A percentile compares a stretch with the other conserved stretches of the same genome.
Conservation (phyloP, 805 yeast species). For the Yarrowia sp. region DNA sequence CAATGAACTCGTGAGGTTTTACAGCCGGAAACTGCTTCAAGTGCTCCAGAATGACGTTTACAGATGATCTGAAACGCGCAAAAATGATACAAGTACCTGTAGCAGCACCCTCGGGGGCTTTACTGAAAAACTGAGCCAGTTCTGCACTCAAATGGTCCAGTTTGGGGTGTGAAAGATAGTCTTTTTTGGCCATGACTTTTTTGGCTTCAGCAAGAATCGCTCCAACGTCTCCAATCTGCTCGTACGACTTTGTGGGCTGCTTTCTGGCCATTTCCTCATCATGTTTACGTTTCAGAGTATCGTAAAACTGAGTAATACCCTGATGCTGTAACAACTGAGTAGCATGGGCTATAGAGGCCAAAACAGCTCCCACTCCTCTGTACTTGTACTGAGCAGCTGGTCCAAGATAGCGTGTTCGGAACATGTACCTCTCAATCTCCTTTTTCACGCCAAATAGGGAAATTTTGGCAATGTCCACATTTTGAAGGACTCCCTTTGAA, state of each 20-base stretch:
- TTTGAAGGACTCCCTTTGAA: conserved; percentile 59
- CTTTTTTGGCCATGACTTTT: not conserved
- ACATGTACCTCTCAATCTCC: conserved; percentile 51
- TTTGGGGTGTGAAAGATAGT: conserved; percentile 67
- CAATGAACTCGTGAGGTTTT: conserved; percentile 84
- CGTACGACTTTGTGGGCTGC: conserved; percentile 32
- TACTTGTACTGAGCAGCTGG: conserved; percentile 32
- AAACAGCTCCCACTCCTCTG: conserved; percentile 48
- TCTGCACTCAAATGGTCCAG: conserved; percentile 58
- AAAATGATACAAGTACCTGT: conserved; percentile 72
- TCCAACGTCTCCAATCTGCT: conserved; percentile 41
- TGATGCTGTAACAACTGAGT: conserved; percentile 60
- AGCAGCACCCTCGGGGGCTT: conserved; percentile 35
- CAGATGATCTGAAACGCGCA: conserved; percentile 86
- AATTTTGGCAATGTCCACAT: conserved; percentile 63
- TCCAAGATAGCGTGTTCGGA: conserved; percentile 8
- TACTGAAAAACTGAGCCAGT: conserved; percentile 53
- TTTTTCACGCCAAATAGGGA: conserved; percentile 72
- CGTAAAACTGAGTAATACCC: conserved; percentile 75
- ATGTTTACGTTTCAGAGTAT: conserved; percentile 54
- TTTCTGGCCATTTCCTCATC: conserved; percentile 27
- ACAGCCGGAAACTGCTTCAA: conserved; percentile 42
- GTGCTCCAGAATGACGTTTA: conserved; percentile 74
- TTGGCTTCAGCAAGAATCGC: not conserved
- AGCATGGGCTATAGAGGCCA: conserved; percentile 66